A percentile compares a stretch with the other conserved stretches of the same genome.
These are phyloP conservation scores for Ulota crispa DNA, from an alignment of 225 moss, liverwort and hornwort species.

Conservation along the genomic window DNA sequence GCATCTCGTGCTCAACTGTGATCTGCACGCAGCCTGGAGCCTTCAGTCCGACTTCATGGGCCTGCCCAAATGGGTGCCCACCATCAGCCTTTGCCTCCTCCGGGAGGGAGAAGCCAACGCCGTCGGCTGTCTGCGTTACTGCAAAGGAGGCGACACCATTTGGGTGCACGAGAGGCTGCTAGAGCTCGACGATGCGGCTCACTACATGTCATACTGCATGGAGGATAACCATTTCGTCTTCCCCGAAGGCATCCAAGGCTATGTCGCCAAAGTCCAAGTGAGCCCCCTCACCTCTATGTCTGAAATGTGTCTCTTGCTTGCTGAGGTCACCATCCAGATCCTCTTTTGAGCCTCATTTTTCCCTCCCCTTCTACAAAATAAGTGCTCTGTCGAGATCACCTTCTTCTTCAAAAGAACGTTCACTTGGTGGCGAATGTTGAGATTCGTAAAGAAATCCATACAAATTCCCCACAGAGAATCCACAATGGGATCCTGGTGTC, in stretches of 20 bases:
- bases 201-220: constrained; percentile 59
- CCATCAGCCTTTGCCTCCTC: constrained; percentile 19
- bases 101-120: constrained; percentile 36
- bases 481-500: no score
- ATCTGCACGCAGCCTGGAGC: constrained; percentile 55
- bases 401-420: no score
- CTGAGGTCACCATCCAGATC: no score
- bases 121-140: constrained; percentile 57
- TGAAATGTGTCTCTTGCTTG: no score
- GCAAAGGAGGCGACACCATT: constrained; percentile 24
- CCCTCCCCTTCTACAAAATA: no score
- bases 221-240: constrained; percentile 65
- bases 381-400: no score
- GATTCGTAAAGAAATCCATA: no score
- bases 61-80: constrained; percentile 46
- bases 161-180: constrained; percentile 73
- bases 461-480: no score
- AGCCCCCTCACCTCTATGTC: not conserved
- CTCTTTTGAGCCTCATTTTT: no score
- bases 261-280: constrained; percentile 48
- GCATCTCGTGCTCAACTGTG: constrained; percentile 37
- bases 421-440: no score
- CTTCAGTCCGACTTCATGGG: constrained; percentile 52
- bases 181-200: constrained; percentile 38
- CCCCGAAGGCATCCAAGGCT: constrained; percentile 35